Evolutionary conservation across 225 moss, liverwort and hornwort genomes (phyloP), one percentile per base, ranked within the genome.

Genomic region (Physcomitrium patens): DNA sequence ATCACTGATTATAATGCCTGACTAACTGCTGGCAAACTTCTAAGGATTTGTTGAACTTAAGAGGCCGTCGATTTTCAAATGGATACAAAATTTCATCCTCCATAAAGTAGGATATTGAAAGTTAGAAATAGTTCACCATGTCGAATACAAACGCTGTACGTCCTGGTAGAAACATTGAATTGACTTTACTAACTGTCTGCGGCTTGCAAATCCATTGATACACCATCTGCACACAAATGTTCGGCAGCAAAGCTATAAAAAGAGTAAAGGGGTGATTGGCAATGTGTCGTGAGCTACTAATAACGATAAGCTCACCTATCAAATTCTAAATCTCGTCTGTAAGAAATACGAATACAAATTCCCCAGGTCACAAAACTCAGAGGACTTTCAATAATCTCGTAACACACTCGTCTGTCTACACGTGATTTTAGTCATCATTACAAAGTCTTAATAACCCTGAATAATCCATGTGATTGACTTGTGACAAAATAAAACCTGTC

Each of bases 101-200:
- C 49, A 42, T 44, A 48, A 60, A 69, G 43, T 22, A 52, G 37
- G 79, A 56, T 10, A 49, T 27, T 69, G 17, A 37, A 76, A 64
- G 60, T 41, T 31, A 68, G 56, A 53, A 75, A 71, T 41, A 49
- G 59, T 90, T 89, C 68, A 97, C 99, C 99, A 99, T 99, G 81
- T 95, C 93, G 77, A 99, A 99, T 44, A 99, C 99, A 71, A 93
- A 99, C 56, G 99, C 99, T 52, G 93, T 99, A 28, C 99, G 93
- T 54, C 99, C 99, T 45, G 95, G 93, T 46, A 95, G 80, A 71
- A 99, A 99, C 99, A 99, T 93, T 37, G 91, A 91, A 83, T 99
- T 99, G 42, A 92, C 78, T 91, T 99, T 99, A 73, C 86, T 93
- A 50, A 81, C 87, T 28, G 92, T 82, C 84, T 92, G 90, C 51